A percentile compares a stretch with the other conserved stretches of the same genome.
phyloP scores from a whole-genome alignment of 2,329 filamentous ascomycete genomes.

The Fusarium austroafricanum region DNA sequence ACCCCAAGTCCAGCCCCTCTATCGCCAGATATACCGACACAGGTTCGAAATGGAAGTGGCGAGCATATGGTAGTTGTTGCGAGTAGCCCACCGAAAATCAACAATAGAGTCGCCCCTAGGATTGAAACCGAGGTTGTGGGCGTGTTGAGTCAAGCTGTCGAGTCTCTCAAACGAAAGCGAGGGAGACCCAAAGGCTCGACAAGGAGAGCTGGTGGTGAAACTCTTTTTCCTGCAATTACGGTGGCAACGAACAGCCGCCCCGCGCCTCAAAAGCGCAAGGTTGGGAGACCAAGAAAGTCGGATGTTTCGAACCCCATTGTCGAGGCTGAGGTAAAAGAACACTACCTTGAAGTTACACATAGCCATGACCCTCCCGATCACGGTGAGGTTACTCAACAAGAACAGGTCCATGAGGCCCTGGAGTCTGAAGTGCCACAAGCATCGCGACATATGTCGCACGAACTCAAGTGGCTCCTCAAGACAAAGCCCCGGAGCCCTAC shows the following conservation, averaged over 20 bases:
- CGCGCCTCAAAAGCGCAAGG: conserved; percentile 3
- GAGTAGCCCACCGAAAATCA: neutral
- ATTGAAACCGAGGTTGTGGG: neutral
- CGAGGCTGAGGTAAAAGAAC: neutral
- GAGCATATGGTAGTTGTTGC: neutral
- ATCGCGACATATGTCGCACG: neutral
- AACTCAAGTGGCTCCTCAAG: conserved; percentile 35
- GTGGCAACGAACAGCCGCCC: neutral
- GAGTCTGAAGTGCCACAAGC: neutral
- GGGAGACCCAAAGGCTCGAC: conserved; percentile 38
- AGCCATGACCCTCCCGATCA: neutral
- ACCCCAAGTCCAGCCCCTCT: neutral
- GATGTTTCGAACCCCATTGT: neutral
- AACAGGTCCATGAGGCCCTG: neutral
- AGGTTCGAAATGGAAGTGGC: neutral
- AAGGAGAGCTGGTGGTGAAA: neutral
- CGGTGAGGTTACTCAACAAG: neutral
- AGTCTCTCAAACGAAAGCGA: conserved; percentile 33
- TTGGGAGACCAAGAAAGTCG: conserved; percentile 20
- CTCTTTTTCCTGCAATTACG: neutral
- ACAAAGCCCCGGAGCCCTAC: conserved; percentile 10
- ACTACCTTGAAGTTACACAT: neutral
- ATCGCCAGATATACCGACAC: neutral
- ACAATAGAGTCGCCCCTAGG: neutral
- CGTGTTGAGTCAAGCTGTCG: neutral